Conservation (phyloP, 2,329 filamentous ascomycete genomes). For the Xylaria sp. region DNA sequence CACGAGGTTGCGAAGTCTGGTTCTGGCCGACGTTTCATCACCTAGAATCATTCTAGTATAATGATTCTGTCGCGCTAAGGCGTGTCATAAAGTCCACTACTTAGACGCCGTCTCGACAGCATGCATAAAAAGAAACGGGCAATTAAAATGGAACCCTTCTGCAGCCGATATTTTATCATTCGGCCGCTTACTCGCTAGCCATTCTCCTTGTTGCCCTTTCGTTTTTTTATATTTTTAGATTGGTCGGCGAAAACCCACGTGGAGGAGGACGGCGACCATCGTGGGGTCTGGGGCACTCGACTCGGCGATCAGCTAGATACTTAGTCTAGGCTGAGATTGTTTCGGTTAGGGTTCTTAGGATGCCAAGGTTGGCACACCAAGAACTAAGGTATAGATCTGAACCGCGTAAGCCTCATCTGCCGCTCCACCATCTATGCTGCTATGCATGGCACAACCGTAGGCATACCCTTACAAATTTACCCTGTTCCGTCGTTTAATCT, state of each 20-base stretch:
- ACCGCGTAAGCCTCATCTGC: not conserved
- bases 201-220: not conserved
- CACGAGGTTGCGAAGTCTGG: constrained; percentile 4
- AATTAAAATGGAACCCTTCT: not conserved
- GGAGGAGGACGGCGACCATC: constrained; percentile 15
- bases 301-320: constrained; percentile 7
- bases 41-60: no score
- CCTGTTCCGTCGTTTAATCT: not conserved
- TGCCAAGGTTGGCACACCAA: no score
- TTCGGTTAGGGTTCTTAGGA: no score
- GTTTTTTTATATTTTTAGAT: not conserved
- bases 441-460: not conserved
- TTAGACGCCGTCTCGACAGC: not conserved
- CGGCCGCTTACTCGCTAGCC: not conserved
- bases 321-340: no score
- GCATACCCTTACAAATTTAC: not conserved
- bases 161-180: not conserved
- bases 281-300: not conserved
- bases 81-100: not conserved
- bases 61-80: not conserved
- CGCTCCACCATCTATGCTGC: not conserved
- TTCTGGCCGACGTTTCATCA: constrained; percentile 12
- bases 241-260: constrained; percentile 19
- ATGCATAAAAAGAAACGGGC: constrained; percentile 8
- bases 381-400: not conserved